phyloP scores from a whole-genome alignment of 2,329 filamentous ascomycete species.

The Cercospora sp. region DNA sequence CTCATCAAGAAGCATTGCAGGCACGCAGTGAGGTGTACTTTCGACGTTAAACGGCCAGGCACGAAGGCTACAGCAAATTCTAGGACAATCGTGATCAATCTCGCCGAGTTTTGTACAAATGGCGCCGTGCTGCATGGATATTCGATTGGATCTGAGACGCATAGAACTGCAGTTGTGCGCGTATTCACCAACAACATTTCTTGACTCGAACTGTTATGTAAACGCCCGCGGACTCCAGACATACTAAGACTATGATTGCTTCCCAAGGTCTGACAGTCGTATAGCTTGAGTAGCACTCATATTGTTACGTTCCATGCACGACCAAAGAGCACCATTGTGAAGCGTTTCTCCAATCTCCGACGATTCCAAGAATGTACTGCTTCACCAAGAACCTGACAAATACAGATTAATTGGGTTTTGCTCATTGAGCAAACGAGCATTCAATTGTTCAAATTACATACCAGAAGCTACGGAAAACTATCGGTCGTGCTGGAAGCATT shows the following conservation, averaged over 20 bases:
- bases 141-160: too few relatives aligned
- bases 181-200: too few relatives aligned
- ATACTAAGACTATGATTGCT: too few relatives aligned
- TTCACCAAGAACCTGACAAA: background rate
- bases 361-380: background rate
- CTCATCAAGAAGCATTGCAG: background rate
- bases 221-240: too few relatives aligned
- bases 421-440: background rate
- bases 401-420: background rate
- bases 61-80: background rate
- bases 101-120: background rate
- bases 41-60: background rate
- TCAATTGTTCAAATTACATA: background rate
- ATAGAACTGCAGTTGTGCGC: too few relatives aligned
- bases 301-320: background rate
- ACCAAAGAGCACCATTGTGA: background rate
- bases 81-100: background rate
- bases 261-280: too few relatives aligned
- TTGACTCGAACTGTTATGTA: too few relatives aligned
- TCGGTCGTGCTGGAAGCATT: background rate
- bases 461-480: too few relatives aligned
- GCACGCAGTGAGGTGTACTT: background rate
- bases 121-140: background rate
- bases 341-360: background rate
- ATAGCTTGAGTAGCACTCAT: too few relatives aligned